Base-by-base conservation (phyloP, 176 grass and related monocot genomes). In the Eragrostis curvula region DNA sequence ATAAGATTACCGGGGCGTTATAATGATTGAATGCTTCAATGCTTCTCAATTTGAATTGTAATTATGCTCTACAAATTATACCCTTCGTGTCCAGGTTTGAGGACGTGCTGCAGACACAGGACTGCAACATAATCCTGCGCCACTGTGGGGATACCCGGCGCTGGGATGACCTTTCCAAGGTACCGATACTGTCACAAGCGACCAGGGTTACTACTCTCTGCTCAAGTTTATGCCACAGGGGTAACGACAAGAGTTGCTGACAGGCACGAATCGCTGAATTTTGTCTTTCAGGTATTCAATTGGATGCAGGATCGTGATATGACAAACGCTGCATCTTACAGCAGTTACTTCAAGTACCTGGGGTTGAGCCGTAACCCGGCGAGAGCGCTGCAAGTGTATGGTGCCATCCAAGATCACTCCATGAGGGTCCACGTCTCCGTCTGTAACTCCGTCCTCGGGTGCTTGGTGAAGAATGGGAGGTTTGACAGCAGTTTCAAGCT, bases 301-400 rank as follows among this genome's bases (percentile, higher is more conserved):
- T 93, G 92, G 96, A 98, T 98, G 96, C 86, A 98, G 73, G 80
- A 41, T 32, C 75, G 80, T 12, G 75, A 84, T 20, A 87, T 84
- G 84, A 84, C 92, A 40, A 93, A 93, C 47, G 51, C 89, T 72
- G 90, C 83, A 3, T 98, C 96, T 15, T 95, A 98, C 62, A 98
- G 96, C 81, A 93, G 88, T 74, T 95, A 89, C 85, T 89, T 95
- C 79, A 98, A 98, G 87, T 98, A 93, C 86, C 86, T 95, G 8
- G 90, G 92, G 18, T 68, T 95, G 71, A 91, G 90, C 75, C 85
- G 86, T 44, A 87, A 93, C 74, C 86, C 88, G 48, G 60, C 66
- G 3, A 95, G 78, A 75, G 92, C 69, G 5, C 66, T 98, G 66
- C 79, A 90, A 78, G 71, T 87, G 48, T 98, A 95, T 10, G 50